Evolutionary conservation across 2,329 filamentous ascomycete genomes (phyloP), one percentile per base, ranked within the genome.

Genomic region (Colletotrichum spinosum): DNA sequence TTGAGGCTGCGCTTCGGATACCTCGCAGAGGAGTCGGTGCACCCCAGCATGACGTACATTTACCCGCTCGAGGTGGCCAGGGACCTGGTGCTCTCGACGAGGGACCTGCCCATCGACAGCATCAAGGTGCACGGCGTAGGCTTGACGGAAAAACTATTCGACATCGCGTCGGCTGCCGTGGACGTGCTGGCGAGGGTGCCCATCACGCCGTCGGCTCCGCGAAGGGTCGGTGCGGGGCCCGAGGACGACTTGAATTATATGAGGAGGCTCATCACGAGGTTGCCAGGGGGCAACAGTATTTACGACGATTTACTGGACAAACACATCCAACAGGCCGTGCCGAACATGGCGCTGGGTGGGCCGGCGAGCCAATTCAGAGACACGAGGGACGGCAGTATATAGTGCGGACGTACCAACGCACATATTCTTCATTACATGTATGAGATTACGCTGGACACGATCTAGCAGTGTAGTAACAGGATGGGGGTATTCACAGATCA

Each of bases 71-170:
- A 79, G 6, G 73, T 82, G 6, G 80, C 78, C 10, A 79, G 75
- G 52, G 77, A 81, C 2, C 69, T 81, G 6, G 75, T 75, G 2
- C 60, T 79, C 1, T 79, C 78, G 2, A 81, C 78, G 0, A 69
- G 76, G 2, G 76, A 79, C 34, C 70, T 82, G 0, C 72, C 78
- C 0, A 67, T 81, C 1, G 73, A 75, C 13, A 78, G 77, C 49
- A 77, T 83, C 58, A 75, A 72, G 17, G 75, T 83, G 0, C 81
- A 83, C 10, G 81, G 81, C 1, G 79, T 80, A 9, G 81, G 81
- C 0, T 67, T 83, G n/a, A 83, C 81, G 0, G 81, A 83, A 60
- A 83, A 83, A 65, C 67, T 83, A 0, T 83, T 80, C 45, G 81
- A 83, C 41, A 75, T 83, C 34, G 79, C 80, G 0, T 82, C 78